Conservation (phyloP, 495 filamentous ascomycete genomes). For the Talaromyces thailandensis region DNA sequence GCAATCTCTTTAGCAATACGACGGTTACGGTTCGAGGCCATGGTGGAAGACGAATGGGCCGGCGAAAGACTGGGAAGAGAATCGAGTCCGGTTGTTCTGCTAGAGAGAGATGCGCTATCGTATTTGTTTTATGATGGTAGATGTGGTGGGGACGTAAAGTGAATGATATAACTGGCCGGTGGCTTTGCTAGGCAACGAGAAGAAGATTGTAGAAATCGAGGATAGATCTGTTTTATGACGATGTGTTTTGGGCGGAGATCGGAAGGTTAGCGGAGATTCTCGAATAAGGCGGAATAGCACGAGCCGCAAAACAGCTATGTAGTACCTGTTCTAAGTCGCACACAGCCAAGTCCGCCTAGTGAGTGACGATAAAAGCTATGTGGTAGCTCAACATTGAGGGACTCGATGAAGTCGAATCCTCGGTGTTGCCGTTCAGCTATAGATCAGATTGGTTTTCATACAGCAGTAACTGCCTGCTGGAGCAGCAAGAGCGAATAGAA, state of each 20-base stretch:
- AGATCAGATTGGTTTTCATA: background rate
- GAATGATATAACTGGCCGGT: background rate
- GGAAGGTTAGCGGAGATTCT: background rate
- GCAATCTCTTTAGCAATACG: constrained; percentile 86
- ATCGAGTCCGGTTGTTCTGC: background rate
- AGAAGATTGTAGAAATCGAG: background rate
- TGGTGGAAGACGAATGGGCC: constrained; percentile 19
- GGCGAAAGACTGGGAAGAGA: background rate
- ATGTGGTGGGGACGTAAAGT: background rate
- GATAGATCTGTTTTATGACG: background rate
- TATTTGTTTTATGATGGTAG: background rate
- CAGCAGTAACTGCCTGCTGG: background rate
- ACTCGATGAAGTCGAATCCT: background rate
- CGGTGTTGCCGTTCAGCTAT: background rate
- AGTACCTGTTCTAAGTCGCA: background rate
- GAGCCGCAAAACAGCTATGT: background rate
- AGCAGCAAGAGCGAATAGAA: background rate
- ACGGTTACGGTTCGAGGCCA: constrained; percentile 70
- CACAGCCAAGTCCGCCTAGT: background rate
- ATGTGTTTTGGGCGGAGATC: background rate
- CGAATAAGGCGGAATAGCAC: background rate
- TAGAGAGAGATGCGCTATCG: background rate
- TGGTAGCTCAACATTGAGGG: background rate
- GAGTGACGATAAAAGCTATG: background rate
- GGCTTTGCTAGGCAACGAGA: background rate